Percentiles rank a stretch among this genome's conserved stretches.
These are phyloP conservation scores for Mycogone perniciosa DNA, from an alignment of 2,329 filamentous ascomycete genomes.

Conservation along the genomic window DNA sequence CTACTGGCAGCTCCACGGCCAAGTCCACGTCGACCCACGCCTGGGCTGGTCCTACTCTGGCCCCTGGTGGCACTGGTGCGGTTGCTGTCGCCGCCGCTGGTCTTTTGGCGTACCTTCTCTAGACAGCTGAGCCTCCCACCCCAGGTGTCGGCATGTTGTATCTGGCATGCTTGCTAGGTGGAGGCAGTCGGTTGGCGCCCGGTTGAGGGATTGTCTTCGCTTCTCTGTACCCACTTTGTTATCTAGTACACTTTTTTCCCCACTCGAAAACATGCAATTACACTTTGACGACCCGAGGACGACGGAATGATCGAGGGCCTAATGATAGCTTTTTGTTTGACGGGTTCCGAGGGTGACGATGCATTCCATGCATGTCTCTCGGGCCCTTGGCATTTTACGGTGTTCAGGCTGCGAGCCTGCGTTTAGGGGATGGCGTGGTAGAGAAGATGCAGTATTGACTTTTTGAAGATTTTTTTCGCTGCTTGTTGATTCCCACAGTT, in stretches of 20 bases:
- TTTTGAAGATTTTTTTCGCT: background rate
- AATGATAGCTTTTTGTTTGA: constrained; percentile 13
- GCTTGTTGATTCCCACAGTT: background rate
- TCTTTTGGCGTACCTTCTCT: constrained; percentile 47
- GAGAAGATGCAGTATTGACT: background rate
- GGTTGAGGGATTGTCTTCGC: constrained; percentile 18
- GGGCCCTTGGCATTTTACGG: constrained; percentile 5
- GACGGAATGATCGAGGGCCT: constrained; percentile 18
- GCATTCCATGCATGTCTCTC: constrained; percentile 4
- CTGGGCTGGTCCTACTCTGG: constrained; percentile 37
- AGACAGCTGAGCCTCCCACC: constrained; percentile 20
- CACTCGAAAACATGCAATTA: constrained; percentile 10
- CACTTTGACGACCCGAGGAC: constrained; percentile 16
- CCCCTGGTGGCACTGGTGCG: constrained; percentile 37
- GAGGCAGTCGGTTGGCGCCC: constrained; percentile 12
- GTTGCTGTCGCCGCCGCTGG: constrained; percentile 42
- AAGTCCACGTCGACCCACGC: constrained; percentile 20
- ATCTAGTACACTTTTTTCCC: constrained; percentile 25
- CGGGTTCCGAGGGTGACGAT: constrained; percentile 3
- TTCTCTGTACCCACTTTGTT: constrained; percentile 28
- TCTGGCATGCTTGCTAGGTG: constrained; percentile 12
- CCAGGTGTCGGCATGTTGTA: constrained; percentile 10
- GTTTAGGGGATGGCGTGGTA: constrained; percentile 2
- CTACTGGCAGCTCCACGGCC: constrained; percentile 27
- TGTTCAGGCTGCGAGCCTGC: background rate